Percentiles rank a stretch among this genome's conserved stretches.
phyloP scores from a whole-genome alignment of 2,329 filamentous ascomycete genomes.

The Aureobasidium namibiae region DNA sequence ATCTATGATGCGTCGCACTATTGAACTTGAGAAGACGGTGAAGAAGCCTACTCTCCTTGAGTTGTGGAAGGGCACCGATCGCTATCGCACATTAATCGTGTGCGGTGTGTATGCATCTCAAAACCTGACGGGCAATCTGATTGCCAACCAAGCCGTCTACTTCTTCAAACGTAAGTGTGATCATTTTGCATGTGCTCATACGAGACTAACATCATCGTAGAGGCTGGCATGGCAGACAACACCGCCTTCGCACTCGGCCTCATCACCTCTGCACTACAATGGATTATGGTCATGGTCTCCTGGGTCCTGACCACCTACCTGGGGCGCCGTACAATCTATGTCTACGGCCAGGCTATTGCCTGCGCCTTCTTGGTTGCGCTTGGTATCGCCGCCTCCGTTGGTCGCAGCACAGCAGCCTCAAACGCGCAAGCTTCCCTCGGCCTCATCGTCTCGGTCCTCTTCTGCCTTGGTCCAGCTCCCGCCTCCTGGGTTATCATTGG shows the following conservation, averaged over 20 bases:
- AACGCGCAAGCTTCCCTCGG: conserved; percentile 55
- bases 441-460: conserved; percentile 58
- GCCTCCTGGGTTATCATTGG: conserved; percentile 60
- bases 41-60: conserved; percentile 44
- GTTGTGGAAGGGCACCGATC: conserved; percentile 48
- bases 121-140: conserved; percentile 55
- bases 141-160: conserved; percentile 55
- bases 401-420: conserved; percentile 29
- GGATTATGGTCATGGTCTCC: conserved; percentile 56
- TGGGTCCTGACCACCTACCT: conserved; percentile 59
- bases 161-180: conserved; percentile 55
- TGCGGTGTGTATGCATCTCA: conserved; percentile 52
- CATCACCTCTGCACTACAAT: conserved; percentile 56
- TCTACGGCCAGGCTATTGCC: conserved; percentile 52
- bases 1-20: conserved; percentile 51
- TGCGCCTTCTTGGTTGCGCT: conserved; percentile 47
- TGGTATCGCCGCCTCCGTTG: conserved; percentile 51
- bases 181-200: too few relatives aligned
- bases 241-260: conserved; percentile 54
- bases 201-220: too few relatives aligned
- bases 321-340: conserved; percentile 56
- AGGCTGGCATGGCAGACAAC: conserved; percentile 50
- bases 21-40: conserved; percentile 48
- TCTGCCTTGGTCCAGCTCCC: conserved; percentile 54
- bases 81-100: conserved; percentile 46